A percentile compares a stretch with the other conserved stretches of the same genome.
Evolutionary conservation across 805 yeast genomes (phyloP).

Genomic region (Clavispora asparagi): DNA sequence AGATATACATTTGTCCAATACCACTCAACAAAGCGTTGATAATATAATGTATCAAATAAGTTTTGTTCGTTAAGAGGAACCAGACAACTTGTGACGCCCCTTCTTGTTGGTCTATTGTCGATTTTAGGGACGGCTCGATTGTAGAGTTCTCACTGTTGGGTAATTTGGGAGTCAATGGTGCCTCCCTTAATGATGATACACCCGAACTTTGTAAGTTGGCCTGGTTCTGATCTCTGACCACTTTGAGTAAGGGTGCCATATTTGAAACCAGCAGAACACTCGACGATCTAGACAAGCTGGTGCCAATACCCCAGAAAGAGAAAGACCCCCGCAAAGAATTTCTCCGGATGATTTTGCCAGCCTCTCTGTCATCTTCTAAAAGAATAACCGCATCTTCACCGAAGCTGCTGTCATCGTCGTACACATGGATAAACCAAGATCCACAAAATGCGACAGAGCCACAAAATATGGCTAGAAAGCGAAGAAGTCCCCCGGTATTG

Average conservation of each 20-base stretch:
- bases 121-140: not conserved
- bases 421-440: conserved; percentile 39
- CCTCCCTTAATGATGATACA: not conserved
- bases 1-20: conserved; percentile 68
- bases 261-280: conserved; percentile 7
- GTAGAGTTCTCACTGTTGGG: not conserved
- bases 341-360: not conserved
- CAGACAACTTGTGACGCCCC: conserved; percentile 15
- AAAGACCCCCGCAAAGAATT: conserved; percentile 27
- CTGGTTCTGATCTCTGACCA: not conserved
- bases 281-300: conserved; percentile 18
- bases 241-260: conserved; percentile 5
- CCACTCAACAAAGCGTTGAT: conserved; percentile 57
- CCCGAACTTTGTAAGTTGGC: not conserved
- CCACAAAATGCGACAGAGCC: conserved; percentile 43
- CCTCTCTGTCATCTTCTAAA: not conserved
- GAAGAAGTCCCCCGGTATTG: conserved; percentile 50
- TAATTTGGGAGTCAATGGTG: not conserved
- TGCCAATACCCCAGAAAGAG: conserved; percentile 38
- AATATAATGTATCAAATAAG: conserved; percentile 48
- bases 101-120: not conserved
- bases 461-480: conserved; percentile 51
- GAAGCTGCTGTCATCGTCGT: conserved; percentile 13
- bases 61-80: conserved; percentile 17
- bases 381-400: not conserved